These are phyloP conservation scores for Corylus avellana DNA, from an alignment of 306 rosid genomes.

Conservation along the genomic window DNA sequence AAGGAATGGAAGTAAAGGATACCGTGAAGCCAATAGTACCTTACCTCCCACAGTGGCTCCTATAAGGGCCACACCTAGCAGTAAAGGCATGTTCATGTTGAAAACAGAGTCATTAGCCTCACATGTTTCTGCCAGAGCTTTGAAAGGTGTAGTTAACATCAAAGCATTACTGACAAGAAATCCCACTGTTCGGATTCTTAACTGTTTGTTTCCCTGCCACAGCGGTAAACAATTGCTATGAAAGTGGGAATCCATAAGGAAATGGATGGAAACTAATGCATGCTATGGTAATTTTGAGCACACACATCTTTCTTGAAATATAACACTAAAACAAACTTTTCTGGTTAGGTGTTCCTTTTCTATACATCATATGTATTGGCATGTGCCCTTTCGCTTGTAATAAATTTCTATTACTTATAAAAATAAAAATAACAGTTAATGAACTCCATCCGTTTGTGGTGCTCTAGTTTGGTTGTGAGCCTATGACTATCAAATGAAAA, in stretches of 20 bases:
- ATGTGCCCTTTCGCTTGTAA: too few species aligned
- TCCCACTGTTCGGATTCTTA: conserved; percentile 46
- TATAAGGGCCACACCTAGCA: conserved; percentile 80
- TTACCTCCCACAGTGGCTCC: conserved; percentile 99
- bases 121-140: conserved; percentile 88
- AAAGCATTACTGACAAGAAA: conserved; percentile 56
- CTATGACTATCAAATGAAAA: neutral
- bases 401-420: too few species aligned
- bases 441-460: neutral
- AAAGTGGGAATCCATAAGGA: neutral
- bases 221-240: conserved; percentile 2
- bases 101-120: conserved; percentile 62
- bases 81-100: conserved; percentile 91
- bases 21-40: conserved; percentile 27
- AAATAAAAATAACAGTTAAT: neutral
- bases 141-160: conserved; percentile 63
- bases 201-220: conserved; percentile 49
- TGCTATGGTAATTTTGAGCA: neutral
- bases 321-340: neutral
- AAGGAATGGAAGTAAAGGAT: conserved; percentile 18
- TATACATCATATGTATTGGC: too few species aligned
- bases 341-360: too few species aligned
- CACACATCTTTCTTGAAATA: neutral
- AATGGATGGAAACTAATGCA: neutral
- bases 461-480: neutral